These are phyloP conservation scores for Eucalyptus albens DNA, from an alignment of 345 rosid genomes.

Conservation along the genomic window DNA sequence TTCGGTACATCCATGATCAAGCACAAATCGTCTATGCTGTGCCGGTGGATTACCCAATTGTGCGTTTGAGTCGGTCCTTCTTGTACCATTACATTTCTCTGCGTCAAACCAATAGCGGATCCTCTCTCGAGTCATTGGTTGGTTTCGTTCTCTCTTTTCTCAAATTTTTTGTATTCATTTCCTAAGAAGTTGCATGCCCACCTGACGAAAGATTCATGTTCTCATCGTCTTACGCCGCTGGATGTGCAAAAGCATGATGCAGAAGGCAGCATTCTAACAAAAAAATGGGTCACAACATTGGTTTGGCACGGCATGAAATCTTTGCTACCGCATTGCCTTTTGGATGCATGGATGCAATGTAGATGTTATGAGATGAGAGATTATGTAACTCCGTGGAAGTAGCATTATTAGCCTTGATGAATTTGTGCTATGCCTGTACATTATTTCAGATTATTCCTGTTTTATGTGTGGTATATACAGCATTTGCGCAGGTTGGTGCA, in stretches of 20 bases:
- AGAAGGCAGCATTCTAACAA: not conserved
- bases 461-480: not conserved
- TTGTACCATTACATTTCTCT: not conserved
- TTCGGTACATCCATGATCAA: not conserved
- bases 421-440: not conserved
- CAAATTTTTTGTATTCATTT: not conserved
- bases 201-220: not conserved
- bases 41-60: not conserved
- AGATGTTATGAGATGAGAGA: not conserved
- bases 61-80: not conserved
- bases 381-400: not conserved
- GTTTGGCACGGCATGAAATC: not conserved
- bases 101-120: not conserved
- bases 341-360: not conserved
- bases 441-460: not conserved
- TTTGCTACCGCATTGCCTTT: not conserved
- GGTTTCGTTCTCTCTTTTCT: not conserved
- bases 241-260: not conserved
- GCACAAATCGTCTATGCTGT: not conserved
- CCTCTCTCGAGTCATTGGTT: not conserved
- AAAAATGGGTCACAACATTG: not conserved
- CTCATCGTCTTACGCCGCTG: not conserved
- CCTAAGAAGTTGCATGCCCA: not conserved
- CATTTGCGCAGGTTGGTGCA: not conserved
- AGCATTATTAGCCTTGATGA: not conserved